These are phyloP conservation scores for Austropuccinia psidii DNA, from an alignment of 1,284 basidiomycete species.

Conservation along the genomic window DNA sequence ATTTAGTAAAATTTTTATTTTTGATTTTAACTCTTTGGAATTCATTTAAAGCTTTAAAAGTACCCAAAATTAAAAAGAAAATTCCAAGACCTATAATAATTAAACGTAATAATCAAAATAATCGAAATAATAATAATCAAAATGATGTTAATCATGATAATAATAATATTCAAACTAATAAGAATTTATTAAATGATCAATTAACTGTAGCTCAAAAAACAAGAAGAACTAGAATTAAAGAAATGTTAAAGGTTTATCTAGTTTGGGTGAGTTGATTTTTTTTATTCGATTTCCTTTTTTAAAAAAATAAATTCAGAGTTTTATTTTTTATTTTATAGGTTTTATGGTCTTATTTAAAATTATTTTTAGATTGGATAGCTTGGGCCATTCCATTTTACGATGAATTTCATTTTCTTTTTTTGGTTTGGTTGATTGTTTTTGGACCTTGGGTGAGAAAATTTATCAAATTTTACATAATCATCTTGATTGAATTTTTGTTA, in stretches of 20 bases:
- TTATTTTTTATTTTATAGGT: neutral
- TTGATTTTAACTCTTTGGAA: slow-evolving; percentile 1
- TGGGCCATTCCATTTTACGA: slow-evolving; percentile 35
- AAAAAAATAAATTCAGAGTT: neutral
- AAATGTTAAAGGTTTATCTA: slow-evolving; percentile 20
- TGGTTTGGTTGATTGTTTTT: slow-evolving; percentile 26
- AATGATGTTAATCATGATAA: too few relatives aligned
- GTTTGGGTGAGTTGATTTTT: slow-evolving; percentile 20
- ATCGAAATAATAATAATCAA: too few relatives aligned
- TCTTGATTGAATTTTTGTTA: neutral
- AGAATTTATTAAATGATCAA: neutral
- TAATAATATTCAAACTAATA: neutral
- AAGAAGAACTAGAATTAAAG: slow-evolving; percentile 14
- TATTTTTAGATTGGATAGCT: slow-evolving; percentile 25
- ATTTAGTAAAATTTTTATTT: neutral
- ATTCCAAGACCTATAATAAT: slow-evolving; percentile 17
- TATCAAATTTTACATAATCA: neutral
- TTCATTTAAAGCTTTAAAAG: slow-evolving; percentile 30
- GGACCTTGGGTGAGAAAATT: slow-evolving; percentile 11
- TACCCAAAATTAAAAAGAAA: slow-evolving; percentile 4
- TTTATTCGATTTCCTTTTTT: neutral
- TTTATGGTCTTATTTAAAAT: slow-evolving; percentile 10
- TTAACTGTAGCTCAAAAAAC: neutral
- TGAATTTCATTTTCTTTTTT: slow-evolving; percentile 26
- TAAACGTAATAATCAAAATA: neutral